Evolutionary conservation across 2,329 filamentous ascomycete species (phyloP).

Genomic region (Trichoderma sp.): DNA sequence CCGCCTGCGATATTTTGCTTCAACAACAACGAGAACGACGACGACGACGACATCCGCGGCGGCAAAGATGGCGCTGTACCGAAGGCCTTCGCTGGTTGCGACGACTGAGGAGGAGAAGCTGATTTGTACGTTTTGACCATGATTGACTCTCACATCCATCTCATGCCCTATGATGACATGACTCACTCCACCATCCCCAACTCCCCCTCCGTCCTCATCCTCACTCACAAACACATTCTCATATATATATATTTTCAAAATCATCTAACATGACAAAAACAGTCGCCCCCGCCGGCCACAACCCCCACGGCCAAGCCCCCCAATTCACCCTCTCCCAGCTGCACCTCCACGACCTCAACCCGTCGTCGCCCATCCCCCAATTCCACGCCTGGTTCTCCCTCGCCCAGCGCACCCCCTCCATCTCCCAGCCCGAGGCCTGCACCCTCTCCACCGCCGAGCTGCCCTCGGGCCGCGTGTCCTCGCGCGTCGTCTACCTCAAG

Average conservation of each 20-base stretch:
- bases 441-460: conserved; percentile 83
- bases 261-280: neutral
- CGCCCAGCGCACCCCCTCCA: conserved; percentile 59
- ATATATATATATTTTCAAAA: neutral
- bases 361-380: conserved; percentile 71
- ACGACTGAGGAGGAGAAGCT: conserved; percentile 47
- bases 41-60: conserved; percentile 23
- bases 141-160: neutral
- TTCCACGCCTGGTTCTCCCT: conserved; percentile 89
- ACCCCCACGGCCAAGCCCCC: conserved; percentile 65
- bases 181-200: conserved; percentile 7
- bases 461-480: conserved; percentile 80
- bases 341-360: conserved; percentile 61
- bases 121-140: conserved; percentile 46
- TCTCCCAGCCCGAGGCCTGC: conserved; percentile 84
- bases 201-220: neutral
- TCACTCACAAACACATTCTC: neutral
- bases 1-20: conserved; percentile 30
- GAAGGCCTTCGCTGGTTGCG: conserved; percentile 7
- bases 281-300: conserved; percentile 67
- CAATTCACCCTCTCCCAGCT: conserved; percentile 74
- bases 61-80: conserved; percentile 51
- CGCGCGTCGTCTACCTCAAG: conserved; percentile 91
- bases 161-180: neutral
- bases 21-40: conserved; percentile 26